Conservation (phyloP, 495 filamentous ascomycete species). For the Penicillium goetzii region DNA sequence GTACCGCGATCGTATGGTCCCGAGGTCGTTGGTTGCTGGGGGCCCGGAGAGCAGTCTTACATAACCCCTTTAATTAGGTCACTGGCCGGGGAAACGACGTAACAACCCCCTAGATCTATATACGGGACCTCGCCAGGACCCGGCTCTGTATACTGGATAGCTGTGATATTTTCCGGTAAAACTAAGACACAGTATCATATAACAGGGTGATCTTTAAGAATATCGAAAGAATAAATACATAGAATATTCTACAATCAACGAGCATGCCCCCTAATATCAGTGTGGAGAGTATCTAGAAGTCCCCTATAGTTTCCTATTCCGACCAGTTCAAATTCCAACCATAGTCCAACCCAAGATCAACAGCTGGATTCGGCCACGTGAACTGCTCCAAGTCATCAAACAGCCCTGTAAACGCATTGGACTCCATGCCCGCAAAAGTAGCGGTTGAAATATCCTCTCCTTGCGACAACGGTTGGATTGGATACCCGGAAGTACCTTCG, state of each 20-base stretch:
- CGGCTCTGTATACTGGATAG: no score
- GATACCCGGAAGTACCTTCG: slow-evolving; percentile 2
- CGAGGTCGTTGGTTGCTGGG: slow-evolving; percentile 30
- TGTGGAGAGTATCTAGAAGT: background rate
- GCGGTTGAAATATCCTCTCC: slow-evolving; percentile 20
- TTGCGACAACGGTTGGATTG: slow-evolving; percentile 23
- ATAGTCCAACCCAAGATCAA: slow-evolving; percentile 44
- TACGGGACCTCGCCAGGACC: background rate
- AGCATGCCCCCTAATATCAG: background rate
- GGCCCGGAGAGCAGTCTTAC: slow-evolving; percentile 25
- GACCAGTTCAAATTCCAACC: slow-evolving; percentile 48
- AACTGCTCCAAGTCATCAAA: slow-evolving; percentile 32
- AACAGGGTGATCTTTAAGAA: background rate
- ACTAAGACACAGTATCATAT: background rate
- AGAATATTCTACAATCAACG: background rate
- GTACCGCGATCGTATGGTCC: slow-evolving; percentile 18
- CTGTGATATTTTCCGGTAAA: background rate
- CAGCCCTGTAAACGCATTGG: slow-evolving; percentile 27
- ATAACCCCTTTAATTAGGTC: slow-evolving; percentile 21
- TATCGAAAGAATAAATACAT: background rate
- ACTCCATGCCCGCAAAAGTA: slow-evolving; percentile 24
- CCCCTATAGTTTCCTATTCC: slow-evolving; percentile 17
- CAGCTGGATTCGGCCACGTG: slow-evolving; percentile 31
- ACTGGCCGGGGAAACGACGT: background rate
- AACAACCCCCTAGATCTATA: background rate